Evolutionary conservation across 129 eudicot genomes (phyloP).

Genomic region (carrot (Daucus carota)): DH1_v3.0 NC_030383.2:61766501-61767000

Average conservation of each 20-base stretch:
- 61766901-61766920: constrained; percentile 18
- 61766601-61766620: background rate
- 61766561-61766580: background rate
- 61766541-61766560: background rate
- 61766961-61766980: constrained; percentile 20
- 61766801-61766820: constrained; percentile 56
- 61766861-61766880: constrained; percentile 20
- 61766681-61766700: constrained; percentile 94
- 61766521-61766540: background rate
- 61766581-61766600: background rate
- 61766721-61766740: constrained; percentile 65
- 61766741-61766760: constrained; percentile 80
- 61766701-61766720: constrained; percentile 94
- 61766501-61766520: background rate
- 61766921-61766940: constrained; percentile 38
- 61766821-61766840: constrained; percentile 65
- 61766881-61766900: constrained; percentile 18
- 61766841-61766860: constrained; percentile 33
- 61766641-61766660: constrained; percentile 83
- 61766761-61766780: constrained; percentile 95
- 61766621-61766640: constrained; percentile 44
- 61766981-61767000: constrained; percentile 8
- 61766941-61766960: constrained; percentile 42
- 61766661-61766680: constrained; percentile 78
- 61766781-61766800: constrained; percentile 65